Conservation (phyloP, 208 protist genomes). For the Porcisia deanei region DNA sequence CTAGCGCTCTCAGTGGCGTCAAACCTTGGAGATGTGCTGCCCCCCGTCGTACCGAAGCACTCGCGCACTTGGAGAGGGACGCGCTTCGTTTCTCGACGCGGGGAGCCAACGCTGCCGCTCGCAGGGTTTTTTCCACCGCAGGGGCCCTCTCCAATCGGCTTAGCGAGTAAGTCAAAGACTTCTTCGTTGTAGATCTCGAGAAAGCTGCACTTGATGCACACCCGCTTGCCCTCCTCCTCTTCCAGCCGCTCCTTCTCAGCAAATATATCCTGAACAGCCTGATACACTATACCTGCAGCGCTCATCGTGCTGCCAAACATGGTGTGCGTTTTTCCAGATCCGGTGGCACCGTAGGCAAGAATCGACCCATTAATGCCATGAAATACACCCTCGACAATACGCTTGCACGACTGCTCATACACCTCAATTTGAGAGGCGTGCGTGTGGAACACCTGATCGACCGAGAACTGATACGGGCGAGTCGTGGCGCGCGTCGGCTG, state of each 20-base stretch:
- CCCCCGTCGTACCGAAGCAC: neutral
- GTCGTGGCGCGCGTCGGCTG: constrained; percentile 11
- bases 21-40: neutral
- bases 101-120: neutral
- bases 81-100: constrained; percentile 11
- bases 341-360: constrained; percentile 88
- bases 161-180: constrained; percentile 76
- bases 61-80: constrained; percentile 62
- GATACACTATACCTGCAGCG: constrained; percentile 78
- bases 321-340: constrained; percentile 89
- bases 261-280: constrained; percentile 82
- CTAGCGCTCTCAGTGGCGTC: neutral
- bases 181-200: constrained; percentile 92
- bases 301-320: constrained; percentile 89
- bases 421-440: constrained; percentile 75
- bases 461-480: constrained; percentile 65
- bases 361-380: constrained; percentile 87
- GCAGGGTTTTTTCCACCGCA: constrained; percentile 35
- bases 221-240: constrained; percentile 49
- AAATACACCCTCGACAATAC: constrained; percentile 66
- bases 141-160: constrained; percentile 24
- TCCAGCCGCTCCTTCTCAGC: constrained; percentile 64
- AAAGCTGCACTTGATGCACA: constrained; percentile 72
- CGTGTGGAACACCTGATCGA: constrained; percentile 70
- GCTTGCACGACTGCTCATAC: constrained; percentile 63